Percentiles rank a stretch among this genome's conserved stretches.
phyloP scores from a whole-genome alignment of 179 eudicot species.

The Silene vulgaris region DNA sequence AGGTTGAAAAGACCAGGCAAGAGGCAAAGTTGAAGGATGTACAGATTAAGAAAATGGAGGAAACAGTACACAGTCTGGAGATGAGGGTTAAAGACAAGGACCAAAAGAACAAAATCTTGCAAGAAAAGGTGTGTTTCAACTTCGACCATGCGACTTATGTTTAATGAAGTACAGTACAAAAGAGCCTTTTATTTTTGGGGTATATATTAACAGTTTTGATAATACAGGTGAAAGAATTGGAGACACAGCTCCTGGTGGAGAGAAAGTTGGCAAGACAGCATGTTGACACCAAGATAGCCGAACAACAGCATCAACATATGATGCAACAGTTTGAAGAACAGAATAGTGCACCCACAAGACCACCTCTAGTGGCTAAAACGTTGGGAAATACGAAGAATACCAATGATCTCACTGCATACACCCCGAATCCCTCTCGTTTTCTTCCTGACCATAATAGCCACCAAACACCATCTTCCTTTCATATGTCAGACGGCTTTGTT shows the following conservation, averaged over 20 bases:
- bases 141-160: not conserved
- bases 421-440: constrained; percentile 27
- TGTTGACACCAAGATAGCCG: constrained; percentile 74
- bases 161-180: not conserved
- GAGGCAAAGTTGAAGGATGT: constrained; percentile 70
- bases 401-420: constrained; percentile 32
- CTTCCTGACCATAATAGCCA: constrained; percentile 36
- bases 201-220: not conserved
- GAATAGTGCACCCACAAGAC: constrained; percentile 37
- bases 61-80: constrained; percentile 56
- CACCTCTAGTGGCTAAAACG: constrained; percentile 50
- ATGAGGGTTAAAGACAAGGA: constrained; percentile 78
- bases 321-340: constrained; percentile 50
- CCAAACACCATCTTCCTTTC: constrained; percentile 34
- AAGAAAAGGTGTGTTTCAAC: constrained; percentile 61
- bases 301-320: constrained; percentile 46
- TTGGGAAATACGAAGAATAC: constrained; percentile 31
- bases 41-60: constrained; percentile 83
- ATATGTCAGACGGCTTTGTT: constrained; percentile 25
- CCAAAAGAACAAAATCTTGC: constrained; percentile 62
- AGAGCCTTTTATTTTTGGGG: not conserved
- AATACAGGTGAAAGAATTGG: constrained; percentile 78
- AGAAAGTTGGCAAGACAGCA: constrained; percentile 88
- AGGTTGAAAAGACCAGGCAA: constrained; percentile 78
- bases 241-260: constrained; percentile 78